Base-by-base conservation (phyloP, 108 stramenopile genomes). In the Asterionellopsis glacialis region DNA sequence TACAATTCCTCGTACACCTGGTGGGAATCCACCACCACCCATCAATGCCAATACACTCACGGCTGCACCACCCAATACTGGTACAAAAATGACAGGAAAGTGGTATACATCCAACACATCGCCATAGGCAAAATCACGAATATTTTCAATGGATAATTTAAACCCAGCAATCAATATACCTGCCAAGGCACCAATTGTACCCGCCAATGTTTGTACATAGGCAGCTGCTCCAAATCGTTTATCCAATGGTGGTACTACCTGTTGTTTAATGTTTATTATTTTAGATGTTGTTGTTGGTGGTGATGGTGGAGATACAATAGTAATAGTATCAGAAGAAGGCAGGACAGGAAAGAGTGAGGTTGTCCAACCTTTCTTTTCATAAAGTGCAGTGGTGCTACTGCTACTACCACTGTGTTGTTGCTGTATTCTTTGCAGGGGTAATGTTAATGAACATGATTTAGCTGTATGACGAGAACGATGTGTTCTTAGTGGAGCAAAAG, bases 91-190 rank as follows among this genome's bases (percentile, higher is more conserved):
- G 18, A 55, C n/a, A 28, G 18, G 42, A 11, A 16, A 62, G 2
- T 15, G 25, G 5, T 15, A 1, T 26, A 22, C 2, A 15, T 57
- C 18, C 0, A 72, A 11, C 11, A 63, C 64, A 41, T 64, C 72
- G 9, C 65, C 69, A 59, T 82, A 82, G 19, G 64, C 54, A 18
- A 63, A 48, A 51, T 73, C 55, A 0, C 74, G 56, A 28, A 77
- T 59, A 26, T 39, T 51, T 22, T 76, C 77, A 1, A 79, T 75
- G n/a, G 70, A 56, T 18, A 74, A 55, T 63, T 82, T 82, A 67
- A 82, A 82, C 22, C 48, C 51, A 21, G 75, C 70, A 49, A 82
- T 67, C 27, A 48, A 63, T 23, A 62, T 50, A 11, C 77, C 81
- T 16, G 73, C 72, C 43, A 63, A 41, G 23, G 65, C 50, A 6